These are phyloP conservation scores for Talaromyces atroroseus DNA, from an alignment of 2,329 filamentous ascomycete genomes.

Conservation along the genomic window DNA sequence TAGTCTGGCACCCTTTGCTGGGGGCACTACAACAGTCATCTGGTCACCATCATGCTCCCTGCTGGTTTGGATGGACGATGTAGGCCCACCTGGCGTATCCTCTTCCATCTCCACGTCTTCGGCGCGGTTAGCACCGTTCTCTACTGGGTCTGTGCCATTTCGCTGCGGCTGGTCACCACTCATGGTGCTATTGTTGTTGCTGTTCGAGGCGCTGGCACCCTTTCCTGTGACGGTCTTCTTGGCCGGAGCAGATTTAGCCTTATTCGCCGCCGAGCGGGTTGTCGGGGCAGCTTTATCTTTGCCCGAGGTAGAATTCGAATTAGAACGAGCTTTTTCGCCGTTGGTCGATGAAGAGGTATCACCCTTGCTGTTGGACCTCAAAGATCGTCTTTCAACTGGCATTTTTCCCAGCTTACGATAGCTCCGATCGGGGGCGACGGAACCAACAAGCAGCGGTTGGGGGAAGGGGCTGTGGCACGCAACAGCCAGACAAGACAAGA, in stretches of 20 bases:
- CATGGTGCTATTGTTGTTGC: conserved; percentile 42
- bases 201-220: conserved; percentile 25
- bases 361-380: conserved; percentile 44
- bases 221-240: conserved; percentile 34
- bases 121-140: conserved; percentile 61
- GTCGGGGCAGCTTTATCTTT: conserved; percentile 42
- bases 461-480: conserved; percentile 5
- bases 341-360: conserved; percentile 44
- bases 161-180: conserved; percentile 64
- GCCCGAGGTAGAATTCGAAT: conserved; percentile 39
- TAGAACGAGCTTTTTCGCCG: conserved; percentile 41
- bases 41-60: conserved; percentile 67
- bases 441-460: conserved; percentile 1
- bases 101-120: conserved; percentile 70
- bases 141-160: conserved; percentile 64
- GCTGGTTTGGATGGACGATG: conserved; percentile 51
- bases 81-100: conserved; percentile 49
- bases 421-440: conserved; percentile 18
- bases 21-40: conserved; percentile 75
- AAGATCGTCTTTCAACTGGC: conserved; percentile 43
- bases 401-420: conserved; percentile 32
- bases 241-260: conserved; percentile 30
- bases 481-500: background rate
- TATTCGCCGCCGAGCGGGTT: conserved; percentile 38
- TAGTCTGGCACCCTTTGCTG: conserved; percentile 59